Conservation (phyloP, 768 basidiomycete species). For the Tulasnella sp. region DNA sequence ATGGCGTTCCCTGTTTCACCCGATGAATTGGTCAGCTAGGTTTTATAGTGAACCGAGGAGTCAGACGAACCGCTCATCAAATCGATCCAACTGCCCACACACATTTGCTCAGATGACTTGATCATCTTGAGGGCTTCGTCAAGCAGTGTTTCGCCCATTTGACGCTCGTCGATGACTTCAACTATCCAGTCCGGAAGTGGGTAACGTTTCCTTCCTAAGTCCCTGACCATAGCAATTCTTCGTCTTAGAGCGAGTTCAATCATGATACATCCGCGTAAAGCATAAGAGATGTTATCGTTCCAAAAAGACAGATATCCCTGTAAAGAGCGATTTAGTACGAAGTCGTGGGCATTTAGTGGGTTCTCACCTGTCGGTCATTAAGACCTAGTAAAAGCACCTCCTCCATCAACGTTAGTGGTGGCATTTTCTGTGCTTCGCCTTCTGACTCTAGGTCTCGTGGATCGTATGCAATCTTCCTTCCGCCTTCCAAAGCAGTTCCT, state of each 20-base stretch:
- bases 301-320: slow-evolving; percentile 95
- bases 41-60: too few relatives aligned
- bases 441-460: slow-evolving; percentile 62
- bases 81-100: slow-evolving; percentile 88
- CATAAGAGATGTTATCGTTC: slow-evolving; percentile 99
- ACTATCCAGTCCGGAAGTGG: slow-evolving; percentile 72
- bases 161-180: slow-evolving; percentile 82
- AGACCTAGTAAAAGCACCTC: slow-evolving; percentile 87
- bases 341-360: slow-evolving; percentile 1
- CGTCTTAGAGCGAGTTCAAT: slow-evolving; percentile 93
- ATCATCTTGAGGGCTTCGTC: slow-evolving; percentile 97
- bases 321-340: slow-evolving; percentile 12
- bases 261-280: slow-evolving; percentile 93
- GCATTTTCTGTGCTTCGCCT: slow-evolving; percentile 56
- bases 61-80: slow-evolving; percentile 68
- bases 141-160: slow-evolving; percentile 91
- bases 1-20: slow-evolving; percentile 99
- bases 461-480: slow-evolving; percentile 84
- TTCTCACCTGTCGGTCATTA: slow-evolving; percentile 84
- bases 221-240: slow-evolving; percentile 80
- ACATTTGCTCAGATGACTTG: slow-evolving; percentile 60
- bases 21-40: slow-evolving; percentile 24
- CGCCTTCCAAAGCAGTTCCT: slow-evolving; percentile 73
- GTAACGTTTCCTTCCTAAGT: slow-evolving; percentile 59
- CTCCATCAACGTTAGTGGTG: slow-evolving; percentile 88